Percentiles rank a stretch among this genome's conserved stretches.
phyloP scores from a whole-genome alignment of 169 alveolate species.

The Plasmodium gaboni region DNA sequence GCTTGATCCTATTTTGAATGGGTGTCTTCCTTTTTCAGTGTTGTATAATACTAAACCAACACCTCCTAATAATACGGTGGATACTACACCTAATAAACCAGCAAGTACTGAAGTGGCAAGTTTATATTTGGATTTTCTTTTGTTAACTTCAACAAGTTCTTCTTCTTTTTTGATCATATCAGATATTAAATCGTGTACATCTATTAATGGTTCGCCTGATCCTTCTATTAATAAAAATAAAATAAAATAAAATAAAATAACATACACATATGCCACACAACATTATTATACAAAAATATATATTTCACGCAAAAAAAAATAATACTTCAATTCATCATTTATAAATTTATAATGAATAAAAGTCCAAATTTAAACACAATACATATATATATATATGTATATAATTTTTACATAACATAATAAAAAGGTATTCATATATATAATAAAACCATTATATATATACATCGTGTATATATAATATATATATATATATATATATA shows the following conservation, averaged over 20 bases:
- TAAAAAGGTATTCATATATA: no score
- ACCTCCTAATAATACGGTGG: constrained; percentile 39
- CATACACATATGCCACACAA: neutral
- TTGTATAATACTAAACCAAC: constrained; percentile 56
- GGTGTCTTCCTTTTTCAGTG: constrained; percentile 36
- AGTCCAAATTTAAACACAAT: no score
- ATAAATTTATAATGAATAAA: no score
- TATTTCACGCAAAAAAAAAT: no score
- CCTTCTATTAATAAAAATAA: constrained; percentile 8
- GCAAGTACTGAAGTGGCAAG: constrained; percentile 18
- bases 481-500: neutral
- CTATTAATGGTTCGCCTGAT: constrained; percentile 27
- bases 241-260: neutral
- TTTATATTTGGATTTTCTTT: constrained; percentile 17
- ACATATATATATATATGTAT: neutral
- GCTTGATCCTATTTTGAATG: constrained; percentile 26
- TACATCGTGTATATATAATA: neutral
- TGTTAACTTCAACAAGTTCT: constrained; percentile 18
- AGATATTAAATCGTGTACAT: constrained; percentile 36
- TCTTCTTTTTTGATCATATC: constrained; percentile 68
- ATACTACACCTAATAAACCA: constrained; percentile 35
- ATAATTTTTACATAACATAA: neutral
- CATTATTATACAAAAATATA: neutral
- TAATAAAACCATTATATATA: no score
- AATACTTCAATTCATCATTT: no score